Conservation (phyloP, 139 green algal genomes). For the Trebouxia sp. region DNA sequence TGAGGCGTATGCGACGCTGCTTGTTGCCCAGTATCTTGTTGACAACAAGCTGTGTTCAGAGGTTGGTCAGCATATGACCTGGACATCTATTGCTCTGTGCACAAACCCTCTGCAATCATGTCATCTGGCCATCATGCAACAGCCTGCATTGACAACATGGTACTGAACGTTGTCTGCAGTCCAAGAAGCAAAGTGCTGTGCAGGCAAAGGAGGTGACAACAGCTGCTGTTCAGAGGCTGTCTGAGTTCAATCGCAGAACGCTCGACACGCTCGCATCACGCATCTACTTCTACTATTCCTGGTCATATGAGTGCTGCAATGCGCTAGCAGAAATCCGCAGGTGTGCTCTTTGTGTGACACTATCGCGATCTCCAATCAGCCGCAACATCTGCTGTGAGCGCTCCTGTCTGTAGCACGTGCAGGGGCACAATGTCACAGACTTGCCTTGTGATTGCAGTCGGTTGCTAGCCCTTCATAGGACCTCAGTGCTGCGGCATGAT, state of each 20-base stretch:
- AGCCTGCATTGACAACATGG: too few species aligned
- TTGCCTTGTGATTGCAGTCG: slow-evolving; percentile 51
- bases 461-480: slow-evolving; percentile 87
- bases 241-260: slow-evolving; percentile 85
- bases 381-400: too few species aligned
- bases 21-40: slow-evolving; percentile 77
- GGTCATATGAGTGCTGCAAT: slow-evolving; percentile 73
- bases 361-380: neutral
- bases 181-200: too few species aligned
- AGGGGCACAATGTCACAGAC: too few species aligned
- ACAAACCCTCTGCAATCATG: too few species aligned
- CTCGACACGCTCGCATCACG: slow-evolving; percentile 88
- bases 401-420: too few species aligned
- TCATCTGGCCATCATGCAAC: too few species aligned
- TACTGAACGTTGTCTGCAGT: too few species aligned
- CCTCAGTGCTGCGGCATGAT: slow-evolving; percentile 90
- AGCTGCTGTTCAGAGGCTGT: slow-evolving; percentile 59
- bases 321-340: slow-evolving; percentile 76
- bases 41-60: slow-evolving; percentile 73
- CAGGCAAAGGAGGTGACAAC: slow-evolving; percentile 63
- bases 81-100: too few species aligned
- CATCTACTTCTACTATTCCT: slow-evolving; percentile 92
- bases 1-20: slow-evolving; percentile 84
- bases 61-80: too few species aligned
- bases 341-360: slow-evolving; percentile 15